These are phyloP conservation scores for Citrus mangshanensis DNA, from an alignment of 345 rosid genomes.

Conservation along the genomic window DNA sequence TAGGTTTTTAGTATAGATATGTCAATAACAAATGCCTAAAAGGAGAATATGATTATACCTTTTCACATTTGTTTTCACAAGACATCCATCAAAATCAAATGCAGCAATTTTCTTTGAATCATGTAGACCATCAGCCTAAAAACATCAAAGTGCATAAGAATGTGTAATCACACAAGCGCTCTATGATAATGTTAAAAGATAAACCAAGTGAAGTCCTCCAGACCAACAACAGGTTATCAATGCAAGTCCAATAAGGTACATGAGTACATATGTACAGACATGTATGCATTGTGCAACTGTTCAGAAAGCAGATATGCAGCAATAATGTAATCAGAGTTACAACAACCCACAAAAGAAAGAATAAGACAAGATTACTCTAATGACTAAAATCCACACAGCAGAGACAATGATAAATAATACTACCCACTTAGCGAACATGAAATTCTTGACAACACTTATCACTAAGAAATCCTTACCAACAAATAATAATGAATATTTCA, in stretches of 20 bases:
- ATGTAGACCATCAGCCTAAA: conserved; percentile 73
- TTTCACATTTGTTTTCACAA: conserved; percentile 77
- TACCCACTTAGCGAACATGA: not conserved
- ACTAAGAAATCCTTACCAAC: not conserved
- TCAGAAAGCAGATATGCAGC: not conserved
- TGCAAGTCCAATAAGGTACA: not conserved
- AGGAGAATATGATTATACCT: conserved; percentile 38
- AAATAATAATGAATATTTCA: not conserved
- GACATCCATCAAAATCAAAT: conserved; percentile 98
- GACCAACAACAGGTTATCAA: not conserved
- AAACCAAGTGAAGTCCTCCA: not conserved
- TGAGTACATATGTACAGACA: not conserved
- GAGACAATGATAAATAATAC: not conserved
- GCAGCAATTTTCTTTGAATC: conserved; percentile 89
- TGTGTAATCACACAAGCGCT: not conserved
- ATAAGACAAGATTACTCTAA: not conserved
- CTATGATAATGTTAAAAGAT: not conserved
- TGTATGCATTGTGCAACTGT: not conserved
- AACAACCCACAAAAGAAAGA: not conserved
- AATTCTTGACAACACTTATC: not conserved
- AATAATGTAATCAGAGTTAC: not conserved
- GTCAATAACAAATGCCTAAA: not conserved
- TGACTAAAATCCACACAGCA: not conserved
- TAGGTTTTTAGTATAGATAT: not conserved
- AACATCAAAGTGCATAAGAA: not conserved